These are phyloP conservation scores for Suillus tomentosus DNA, from an alignment of 768 basidiomycete species.

Conservation along the genomic window DNA sequence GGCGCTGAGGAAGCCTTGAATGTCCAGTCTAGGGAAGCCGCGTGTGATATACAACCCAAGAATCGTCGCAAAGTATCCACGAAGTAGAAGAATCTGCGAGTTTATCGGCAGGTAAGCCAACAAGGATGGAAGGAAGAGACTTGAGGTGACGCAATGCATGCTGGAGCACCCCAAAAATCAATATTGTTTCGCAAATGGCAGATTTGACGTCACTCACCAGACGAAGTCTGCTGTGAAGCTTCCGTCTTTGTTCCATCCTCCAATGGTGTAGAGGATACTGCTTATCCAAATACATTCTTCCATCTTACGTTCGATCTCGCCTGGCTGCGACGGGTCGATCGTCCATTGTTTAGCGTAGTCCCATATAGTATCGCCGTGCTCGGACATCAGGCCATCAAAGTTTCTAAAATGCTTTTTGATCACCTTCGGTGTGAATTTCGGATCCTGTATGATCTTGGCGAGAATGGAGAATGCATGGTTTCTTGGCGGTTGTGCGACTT, in stretches of 20 bases:
- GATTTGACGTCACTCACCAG: no score
- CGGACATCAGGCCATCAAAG: slow-evolving; percentile 15
- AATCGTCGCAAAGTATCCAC: slow-evolving; percentile 25
- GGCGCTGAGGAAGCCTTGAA: slow-evolving; percentile 32
- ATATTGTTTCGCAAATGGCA: not conserved
- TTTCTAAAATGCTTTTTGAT: slow-evolving; percentile 21
- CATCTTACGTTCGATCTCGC: no score
- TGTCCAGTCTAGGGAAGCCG: slow-evolving; percentile 31
- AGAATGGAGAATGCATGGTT: slow-evolving; percentile 33
- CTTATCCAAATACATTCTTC: no score
- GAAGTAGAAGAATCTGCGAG: slow-evolving; percentile 30
- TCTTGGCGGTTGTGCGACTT: no score
- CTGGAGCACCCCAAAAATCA: slow-evolving; percentile 11
- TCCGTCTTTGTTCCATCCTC: no score
- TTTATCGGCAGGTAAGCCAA: slow-evolving; percentile 18
- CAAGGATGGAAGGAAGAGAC: slow-evolving; percentile 29
- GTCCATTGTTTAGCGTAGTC: no score
- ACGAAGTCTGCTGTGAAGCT: no score
- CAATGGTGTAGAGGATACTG: no score
- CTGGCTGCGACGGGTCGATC: no score
- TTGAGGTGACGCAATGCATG: slow-evolving; percentile 33
- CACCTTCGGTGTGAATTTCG: slow-evolving; percentile 24
- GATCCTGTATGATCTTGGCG: slow-evolving; percentile 53
- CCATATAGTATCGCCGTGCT: no score
- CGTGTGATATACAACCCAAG: slow-evolving; percentile 32